These are phyloP conservation scores for Claviceps purpurea DNA, from an alignment of 2,329 filamentous ascomycete species.

Conservation along the genomic window DNA sequence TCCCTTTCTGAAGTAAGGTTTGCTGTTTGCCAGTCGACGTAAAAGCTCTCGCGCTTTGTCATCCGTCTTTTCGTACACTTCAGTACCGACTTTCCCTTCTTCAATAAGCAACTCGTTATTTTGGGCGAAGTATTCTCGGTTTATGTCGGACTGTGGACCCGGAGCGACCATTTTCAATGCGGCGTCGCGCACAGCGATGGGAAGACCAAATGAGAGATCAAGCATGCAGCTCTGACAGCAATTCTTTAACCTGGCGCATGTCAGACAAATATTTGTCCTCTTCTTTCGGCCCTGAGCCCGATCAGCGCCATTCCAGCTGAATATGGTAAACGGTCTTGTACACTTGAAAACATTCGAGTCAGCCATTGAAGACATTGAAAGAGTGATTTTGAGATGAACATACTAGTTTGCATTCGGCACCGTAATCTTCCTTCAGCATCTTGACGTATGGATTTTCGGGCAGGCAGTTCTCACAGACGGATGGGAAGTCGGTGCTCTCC, in stretches of 20 bases:
- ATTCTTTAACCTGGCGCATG: slow-evolving; percentile 93
- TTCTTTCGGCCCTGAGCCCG: slow-evolving; percentile 79
- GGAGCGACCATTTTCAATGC: slow-evolving; percentile 96
- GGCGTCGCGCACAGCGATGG: slow-evolving; percentile 88
- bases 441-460: slow-evolving; percentile 96
- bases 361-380: neutral
- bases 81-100: slow-evolving; percentile 70
- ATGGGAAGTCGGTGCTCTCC: slow-evolving; percentile 87
- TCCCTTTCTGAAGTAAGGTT: slow-evolving; percentile 90
- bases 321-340: slow-evolving; percentile 90
- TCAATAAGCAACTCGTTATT: slow-evolving; percentile 94
- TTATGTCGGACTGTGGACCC: slow-evolving; percentile 82
- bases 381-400: slow-evolving; percentile 7
- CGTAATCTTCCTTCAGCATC: slow-evolving; percentile 96
- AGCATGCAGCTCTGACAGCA: slow-evolving; percentile 99
- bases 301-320: slow-evolving; percentile 80
- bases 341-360: slow-evolving; percentile 32
- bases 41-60: slow-evolving; percentile 89
- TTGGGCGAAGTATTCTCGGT: slow-evolving; percentile 94
- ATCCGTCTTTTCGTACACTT: slow-evolving; percentile 93
- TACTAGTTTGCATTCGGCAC: slow-evolving; percentile 65
- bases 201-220: slow-evolving; percentile 87
- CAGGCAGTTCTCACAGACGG: slow-evolving; percentile 82
- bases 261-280: slow-evolving; percentile 89
- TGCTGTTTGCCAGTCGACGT: slow-evolving; percentile 72